phyloP scores from a whole-genome alignment of 805 yeast genomes.

The Yarrowia deformans region DNA sequence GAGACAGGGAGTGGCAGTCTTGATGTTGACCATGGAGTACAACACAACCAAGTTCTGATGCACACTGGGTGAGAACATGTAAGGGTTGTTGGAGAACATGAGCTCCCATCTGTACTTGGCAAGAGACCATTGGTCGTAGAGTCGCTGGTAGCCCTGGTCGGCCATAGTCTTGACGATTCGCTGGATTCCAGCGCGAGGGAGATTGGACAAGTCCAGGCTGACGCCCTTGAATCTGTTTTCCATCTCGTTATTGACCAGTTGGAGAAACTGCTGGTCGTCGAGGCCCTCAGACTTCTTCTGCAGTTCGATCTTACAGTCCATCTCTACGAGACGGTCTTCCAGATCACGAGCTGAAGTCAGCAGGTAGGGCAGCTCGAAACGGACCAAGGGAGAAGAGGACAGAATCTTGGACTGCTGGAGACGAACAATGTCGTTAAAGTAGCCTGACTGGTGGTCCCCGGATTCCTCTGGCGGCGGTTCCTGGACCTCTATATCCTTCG shows the following conservation, averaged over 20 bases:
- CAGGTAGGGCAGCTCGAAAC: conserved; percentile 72
- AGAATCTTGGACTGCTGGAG: conserved; percentile 57
- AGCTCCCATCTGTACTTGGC: conserved; percentile 73
- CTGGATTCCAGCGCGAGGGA: conserved; percentile 55
- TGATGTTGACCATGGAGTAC: conserved; percentile 81
- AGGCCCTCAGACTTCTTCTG: conserved; percentile 35
- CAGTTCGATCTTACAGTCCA: conserved; percentile 41
- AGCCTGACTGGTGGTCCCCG: conserved; percentile 40
- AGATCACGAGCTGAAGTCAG: conserved; percentile 62
- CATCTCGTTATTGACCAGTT: conserved; percentile 37
- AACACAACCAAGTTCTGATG: conserved; percentile 83
- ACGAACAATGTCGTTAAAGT: conserved; percentile 42
- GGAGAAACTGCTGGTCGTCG: conserved; percentile 37
- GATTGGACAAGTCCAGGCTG: conserved; percentile 37
- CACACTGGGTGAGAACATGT: conserved; percentile 68
- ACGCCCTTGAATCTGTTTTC: conserved; percentile 14
- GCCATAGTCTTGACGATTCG: conserved; percentile 52
- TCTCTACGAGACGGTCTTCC: conserved; percentile 53
- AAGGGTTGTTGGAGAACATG: conserved; percentile 59
- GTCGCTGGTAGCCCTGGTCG: conserved; percentile 47
- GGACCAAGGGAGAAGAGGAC: conserved; percentile 86
- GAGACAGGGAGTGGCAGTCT: conserved; percentile 87
- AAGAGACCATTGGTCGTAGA: conserved; percentile 50
- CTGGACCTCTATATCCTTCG: conserved; percentile 17
- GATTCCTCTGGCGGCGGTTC: conserved; percentile 4